phyloP scores from a whole-genome alignment of 805 yeast species.

The Suhomyces sp. region DNA sequence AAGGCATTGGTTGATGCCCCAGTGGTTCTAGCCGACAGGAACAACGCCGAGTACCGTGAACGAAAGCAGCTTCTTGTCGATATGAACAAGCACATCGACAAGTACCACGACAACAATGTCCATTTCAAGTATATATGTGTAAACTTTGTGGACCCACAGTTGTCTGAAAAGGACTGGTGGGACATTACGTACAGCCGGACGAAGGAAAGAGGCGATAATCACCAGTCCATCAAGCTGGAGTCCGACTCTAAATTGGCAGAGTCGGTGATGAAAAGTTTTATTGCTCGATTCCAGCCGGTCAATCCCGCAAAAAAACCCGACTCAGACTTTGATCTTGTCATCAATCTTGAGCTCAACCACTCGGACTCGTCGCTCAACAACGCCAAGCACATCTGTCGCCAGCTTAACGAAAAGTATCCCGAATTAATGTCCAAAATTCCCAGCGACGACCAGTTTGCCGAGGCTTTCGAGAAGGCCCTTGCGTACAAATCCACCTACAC shows the following conservation, averaged over 20 bases:
- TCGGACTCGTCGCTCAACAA: conserved; percentile 17
- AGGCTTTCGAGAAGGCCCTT: conserved; percentile 54
- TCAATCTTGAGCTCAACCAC: conserved; percentile 48
- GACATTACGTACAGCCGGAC: conserved; percentile 60
- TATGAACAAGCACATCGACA: conserved; percentile 41
- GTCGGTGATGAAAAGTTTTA: conserved; percentile 71
- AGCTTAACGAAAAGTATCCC: conserved; percentile 41
- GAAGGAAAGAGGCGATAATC: conserved; percentile 74
- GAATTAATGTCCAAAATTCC: conserved; percentile 25
- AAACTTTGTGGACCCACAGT: conserved; percentile 49
- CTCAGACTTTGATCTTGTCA: conserved; percentile 58
- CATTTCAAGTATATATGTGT: conserved; percentile 62
- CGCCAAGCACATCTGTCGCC: conserved; percentile 7
- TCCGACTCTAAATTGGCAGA: conserved; percentile 50
- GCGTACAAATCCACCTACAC: conserved; percentile 50
- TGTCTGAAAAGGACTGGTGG: conserved; percentile 39
- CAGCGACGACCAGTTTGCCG: conserved; percentile 35
- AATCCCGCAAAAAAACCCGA: conserved; percentile 54
- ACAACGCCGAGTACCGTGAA: conserved; percentile 73
- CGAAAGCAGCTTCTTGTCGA: conserved; percentile 62
- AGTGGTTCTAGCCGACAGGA: conserved; percentile 75
- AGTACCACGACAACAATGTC: conserved; percentile 33
- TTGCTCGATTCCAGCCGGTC: conserved; percentile 65
- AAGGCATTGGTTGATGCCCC: conserved; percentile 27
- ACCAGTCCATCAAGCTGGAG: conserved; percentile 68